phyloP scores from a whole-genome alignment of 495 filamentous ascomycete species.

The Mytilinidion resinicola region DNA sequence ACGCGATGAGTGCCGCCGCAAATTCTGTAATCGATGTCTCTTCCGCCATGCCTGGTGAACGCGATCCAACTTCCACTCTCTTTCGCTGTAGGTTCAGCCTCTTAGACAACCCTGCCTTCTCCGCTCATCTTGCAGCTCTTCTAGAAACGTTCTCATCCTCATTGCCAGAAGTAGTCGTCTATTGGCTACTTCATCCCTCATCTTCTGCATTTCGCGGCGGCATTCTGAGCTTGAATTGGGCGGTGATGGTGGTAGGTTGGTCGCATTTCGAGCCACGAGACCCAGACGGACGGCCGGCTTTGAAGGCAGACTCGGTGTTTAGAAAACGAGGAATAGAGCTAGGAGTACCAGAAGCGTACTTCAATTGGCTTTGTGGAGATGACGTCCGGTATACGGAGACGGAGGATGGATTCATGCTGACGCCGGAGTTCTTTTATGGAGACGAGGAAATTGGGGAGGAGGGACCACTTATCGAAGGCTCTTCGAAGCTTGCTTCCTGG shows the following conservation, averaged over 20 bases:
- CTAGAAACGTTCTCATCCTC: background rate
- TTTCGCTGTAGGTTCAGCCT: background rate
- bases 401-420: slow-evolving; percentile 7
- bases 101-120: background rate
- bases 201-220: slow-evolving; percentile 4
- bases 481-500: too few relatives aligned
- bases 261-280: background rate
- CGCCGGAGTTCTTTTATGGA: slow-evolving; percentile 10
- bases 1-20: too few relatives aligned
- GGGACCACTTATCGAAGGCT: too few relatives aligned
- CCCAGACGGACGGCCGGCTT: slow-evolving; percentile 1
- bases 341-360: slow-evolving; percentile 1
- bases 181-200: background rate
- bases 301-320: slow-evolving; percentile 3
- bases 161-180: background rate
- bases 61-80: too few relatives aligned
- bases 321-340: background rate
- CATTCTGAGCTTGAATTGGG: slow-evolving; percentile 5
- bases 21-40: too few relatives aligned
- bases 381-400: background rate
- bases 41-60: too few relatives aligned
- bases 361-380: slow-evolving; percentile 9
- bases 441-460: background rate
- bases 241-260: background rate
- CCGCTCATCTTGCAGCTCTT: background rate